Percentiles rank a stretch among this genome's conserved stretches.
phyloP scores from a whole-genome alignment of 2,329 filamentous ascomycete species.

The Pseudogymnoascus sp. region DNA sequence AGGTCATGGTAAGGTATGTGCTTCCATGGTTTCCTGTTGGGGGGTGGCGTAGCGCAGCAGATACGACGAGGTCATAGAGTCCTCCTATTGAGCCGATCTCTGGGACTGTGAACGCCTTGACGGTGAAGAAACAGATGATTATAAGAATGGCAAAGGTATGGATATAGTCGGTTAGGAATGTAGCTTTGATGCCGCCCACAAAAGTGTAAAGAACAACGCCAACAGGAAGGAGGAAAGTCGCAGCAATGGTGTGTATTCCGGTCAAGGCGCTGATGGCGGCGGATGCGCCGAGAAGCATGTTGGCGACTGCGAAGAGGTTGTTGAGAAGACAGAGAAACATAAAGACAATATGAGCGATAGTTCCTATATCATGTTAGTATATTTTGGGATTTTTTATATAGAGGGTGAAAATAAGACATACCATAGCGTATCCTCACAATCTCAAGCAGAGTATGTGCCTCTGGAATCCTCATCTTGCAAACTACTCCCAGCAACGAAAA shows the following conservation, averaged over 20 bases:
- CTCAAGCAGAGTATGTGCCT: constrained; percentile 47
- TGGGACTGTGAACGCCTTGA: constrained; percentile 38
- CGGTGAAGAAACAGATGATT: constrained; percentile 42
- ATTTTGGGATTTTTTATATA: background rate
- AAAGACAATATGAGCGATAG: constrained; percentile 41
- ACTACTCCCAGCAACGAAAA: constrained; percentile 45
- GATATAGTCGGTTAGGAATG: constrained; percentile 42
- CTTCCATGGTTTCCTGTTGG: constrained; percentile 46
- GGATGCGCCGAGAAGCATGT: constrained; percentile 43
- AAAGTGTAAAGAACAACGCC: constrained; percentile 35
- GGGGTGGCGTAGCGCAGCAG: constrained; percentile 37
- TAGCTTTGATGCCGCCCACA: constrained; percentile 35
- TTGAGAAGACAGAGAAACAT: constrained; percentile 46
- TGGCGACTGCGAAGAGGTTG: constrained; percentile 46
- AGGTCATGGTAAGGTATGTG: constrained; percentile 49
- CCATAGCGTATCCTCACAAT: constrained; percentile 46
- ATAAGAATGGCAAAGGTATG: constrained; percentile 49
- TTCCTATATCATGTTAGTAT: constrained; percentile 19
- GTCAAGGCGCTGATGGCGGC: constrained; percentile 38
- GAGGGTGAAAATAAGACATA: constrained; percentile 11
- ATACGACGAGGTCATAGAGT: constrained; percentile 43
- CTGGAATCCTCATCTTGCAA: constrained; percentile 44
- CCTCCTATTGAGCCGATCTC: constrained; percentile 41
- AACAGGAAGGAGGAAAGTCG: constrained; percentile 38
- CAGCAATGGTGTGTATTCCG: constrained; percentile 43